phyloP scores from a whole-genome alignment of 192 early-diverging fungal genomes.

The Tieghemiomyces parasiticus region DNA sequence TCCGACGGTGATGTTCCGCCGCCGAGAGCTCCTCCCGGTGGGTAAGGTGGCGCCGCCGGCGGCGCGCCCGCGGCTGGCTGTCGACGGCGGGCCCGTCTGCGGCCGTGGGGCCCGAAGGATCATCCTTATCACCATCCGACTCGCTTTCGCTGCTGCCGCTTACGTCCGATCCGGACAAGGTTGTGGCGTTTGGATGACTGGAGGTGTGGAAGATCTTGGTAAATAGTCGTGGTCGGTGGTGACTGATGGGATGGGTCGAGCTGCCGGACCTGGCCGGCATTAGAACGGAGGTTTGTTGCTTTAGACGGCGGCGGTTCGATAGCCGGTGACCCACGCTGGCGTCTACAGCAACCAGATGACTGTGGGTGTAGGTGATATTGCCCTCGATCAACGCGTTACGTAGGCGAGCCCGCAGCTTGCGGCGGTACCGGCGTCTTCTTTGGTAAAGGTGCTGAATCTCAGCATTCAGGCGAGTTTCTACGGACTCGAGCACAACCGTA shows the following conservation, averaged over 20 bases:
- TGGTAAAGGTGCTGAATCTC: constrained; percentile 1
- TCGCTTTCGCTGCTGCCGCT: not conserved
- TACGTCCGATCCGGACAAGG: not conserved
- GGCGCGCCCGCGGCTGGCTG: not conserved
- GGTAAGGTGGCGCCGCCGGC: not conserved
- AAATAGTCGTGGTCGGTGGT: too few species aligned
- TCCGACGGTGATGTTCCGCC: not conserved
- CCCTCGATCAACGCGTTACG: not conserved
- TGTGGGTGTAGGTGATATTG: not conserved
- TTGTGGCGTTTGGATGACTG: too few species aligned
- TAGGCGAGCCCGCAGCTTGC: not conserved
- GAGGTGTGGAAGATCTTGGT: too few species aligned
- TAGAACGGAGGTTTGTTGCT: not conserved
- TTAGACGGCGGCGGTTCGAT: not conserved
- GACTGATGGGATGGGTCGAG: too few species aligned
- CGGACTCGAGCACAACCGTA: not conserved
- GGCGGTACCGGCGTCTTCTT: not conserved
- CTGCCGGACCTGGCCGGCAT: too few species aligned
- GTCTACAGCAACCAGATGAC: not conserved
- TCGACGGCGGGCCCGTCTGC: not conserved
- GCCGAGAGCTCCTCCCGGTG: not conserved
- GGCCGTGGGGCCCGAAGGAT: not conserved
- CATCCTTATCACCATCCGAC: not conserved
- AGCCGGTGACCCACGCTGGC: not conserved
- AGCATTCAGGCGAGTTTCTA: not conserved